These are phyloP conservation scores for Zygotorulaspora chibaensis DNA, from an alignment of 805 yeast species.

Conservation along the genomic window DNA sequence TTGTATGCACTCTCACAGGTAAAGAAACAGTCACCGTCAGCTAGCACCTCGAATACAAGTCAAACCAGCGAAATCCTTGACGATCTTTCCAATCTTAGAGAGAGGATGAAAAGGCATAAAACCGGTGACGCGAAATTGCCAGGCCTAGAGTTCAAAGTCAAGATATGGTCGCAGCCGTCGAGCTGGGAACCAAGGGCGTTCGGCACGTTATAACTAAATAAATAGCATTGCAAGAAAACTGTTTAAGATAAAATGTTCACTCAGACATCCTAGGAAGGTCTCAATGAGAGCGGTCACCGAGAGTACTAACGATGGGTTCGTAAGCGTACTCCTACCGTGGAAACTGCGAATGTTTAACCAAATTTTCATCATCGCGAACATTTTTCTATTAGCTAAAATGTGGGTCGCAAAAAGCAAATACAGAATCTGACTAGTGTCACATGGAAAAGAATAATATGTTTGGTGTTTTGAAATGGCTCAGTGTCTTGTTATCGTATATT, in stretches of 20 bases:
- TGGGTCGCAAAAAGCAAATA: background rate
- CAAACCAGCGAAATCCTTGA: constrained; percentile 23
- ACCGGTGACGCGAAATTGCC: background rate
- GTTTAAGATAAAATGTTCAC: constrained; percentile 26
- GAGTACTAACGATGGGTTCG: constrained; percentile 72
- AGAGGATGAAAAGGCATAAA: constrained; percentile 14
- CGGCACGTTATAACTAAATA: constrained; percentile 38
- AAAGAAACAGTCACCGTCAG: background rate
- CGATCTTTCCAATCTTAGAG: constrained; percentile 32
- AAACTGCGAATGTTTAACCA: constrained; percentile 89
- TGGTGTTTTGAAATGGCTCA: constrained; percentile 26
- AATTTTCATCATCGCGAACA: constrained; percentile 63
- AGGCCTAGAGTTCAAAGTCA: background rate
- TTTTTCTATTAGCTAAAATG: background rate
- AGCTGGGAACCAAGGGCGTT: constrained; percentile 55
- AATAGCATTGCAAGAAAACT: constrained; percentile 3
- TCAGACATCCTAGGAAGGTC: constrained; percentile 96
- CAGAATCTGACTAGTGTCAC: background rate
- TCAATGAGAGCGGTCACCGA: constrained; percentile 74
- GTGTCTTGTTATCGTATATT: constrained; percentile 28
- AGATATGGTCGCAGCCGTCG: constrained; percentile 15
- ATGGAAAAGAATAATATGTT: constrained; percentile 4
- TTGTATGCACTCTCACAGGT: constrained; percentile 6
- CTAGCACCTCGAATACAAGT: background rate
- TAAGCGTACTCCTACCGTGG: constrained; percentile 84